A percentile compares a stretch with the other conserved stretches of the same genome.
Evolutionary conservation across 1,284 basidiomycete genomes (phyloP).

Genomic region (Marasmius sp.): DNA sequence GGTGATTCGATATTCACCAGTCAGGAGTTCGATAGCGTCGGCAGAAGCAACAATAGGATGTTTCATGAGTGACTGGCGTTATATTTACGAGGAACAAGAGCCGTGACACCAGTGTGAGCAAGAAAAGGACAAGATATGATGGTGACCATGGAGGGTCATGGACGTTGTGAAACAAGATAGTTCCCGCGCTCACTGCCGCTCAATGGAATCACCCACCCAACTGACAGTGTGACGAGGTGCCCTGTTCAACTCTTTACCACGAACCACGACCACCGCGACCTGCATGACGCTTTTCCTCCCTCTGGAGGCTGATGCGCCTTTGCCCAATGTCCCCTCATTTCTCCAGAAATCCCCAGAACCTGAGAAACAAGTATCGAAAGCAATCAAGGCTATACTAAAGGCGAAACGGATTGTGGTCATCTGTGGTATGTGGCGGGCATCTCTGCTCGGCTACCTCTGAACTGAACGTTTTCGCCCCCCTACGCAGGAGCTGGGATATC

Average conservation of each 20-base stretch:
- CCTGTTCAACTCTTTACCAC: neutral
- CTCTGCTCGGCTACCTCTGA: neutral
- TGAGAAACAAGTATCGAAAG: conserved; percentile 45
- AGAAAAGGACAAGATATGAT: neutral
- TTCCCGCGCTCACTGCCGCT: neutral
- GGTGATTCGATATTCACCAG: neutral
- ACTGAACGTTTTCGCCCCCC: conserved; percentile 7
- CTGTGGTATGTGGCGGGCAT: conserved; percentile 59
- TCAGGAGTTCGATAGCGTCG: neutral
- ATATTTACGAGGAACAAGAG: neutral
- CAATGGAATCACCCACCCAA: neutral
- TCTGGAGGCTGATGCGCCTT: conserved; percentile 30
- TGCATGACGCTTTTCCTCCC: conserved; percentile 44
- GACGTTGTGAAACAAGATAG: neutral
- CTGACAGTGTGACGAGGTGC: neutral
- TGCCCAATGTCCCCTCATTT: conserved; percentile 36
- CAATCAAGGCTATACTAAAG: conserved; percentile 67
- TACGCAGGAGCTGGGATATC: conserved; percentile 87
- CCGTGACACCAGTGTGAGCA: too few relatives aligned
- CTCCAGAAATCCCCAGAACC: conserved; percentile 31
- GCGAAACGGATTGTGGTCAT: conserved; percentile 85
- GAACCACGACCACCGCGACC: conserved; percentile 3
- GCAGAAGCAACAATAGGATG: too few relatives aligned
- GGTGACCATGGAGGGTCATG: neutral
- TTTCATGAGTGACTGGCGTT: neutral